These are phyloP conservation scores for Metschnikowia cubensis DNA, from an alignment of 805 yeast species.

Conservation along the genomic window DNA sequence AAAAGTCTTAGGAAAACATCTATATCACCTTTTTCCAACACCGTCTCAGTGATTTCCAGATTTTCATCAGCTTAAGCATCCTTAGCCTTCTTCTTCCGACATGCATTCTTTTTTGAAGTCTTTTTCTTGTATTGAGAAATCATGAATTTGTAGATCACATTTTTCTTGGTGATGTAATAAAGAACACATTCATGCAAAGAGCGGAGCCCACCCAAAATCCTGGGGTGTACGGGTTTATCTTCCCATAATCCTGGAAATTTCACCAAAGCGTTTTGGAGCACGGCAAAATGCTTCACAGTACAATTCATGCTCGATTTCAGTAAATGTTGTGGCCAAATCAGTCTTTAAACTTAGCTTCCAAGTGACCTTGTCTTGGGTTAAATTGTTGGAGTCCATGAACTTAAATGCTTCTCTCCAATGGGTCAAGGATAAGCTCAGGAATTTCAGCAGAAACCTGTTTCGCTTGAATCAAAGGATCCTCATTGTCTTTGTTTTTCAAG, in stretches of 20 bases:
- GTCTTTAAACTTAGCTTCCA: slow-evolving; percentile 63
- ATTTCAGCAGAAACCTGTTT: slow-evolving; percentile 77
- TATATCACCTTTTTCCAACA: neutral
- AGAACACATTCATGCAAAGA: slow-evolving; percentile 84
- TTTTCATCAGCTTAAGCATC: slow-evolving; percentile 1
- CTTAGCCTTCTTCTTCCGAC: slow-evolving; percentile 22
- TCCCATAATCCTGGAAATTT: slow-evolving; percentile 73
- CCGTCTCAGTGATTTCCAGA: neutral
- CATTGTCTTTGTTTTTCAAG: slow-evolving; percentile 66
- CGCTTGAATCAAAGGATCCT: slow-evolving; percentile 80
- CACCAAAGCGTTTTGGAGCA: slow-evolving; percentile 88
- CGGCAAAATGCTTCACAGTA: slow-evolving; percentile 78
- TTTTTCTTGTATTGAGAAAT: slow-evolving; percentile 62
- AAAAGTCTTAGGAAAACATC: too few relatives aligned
- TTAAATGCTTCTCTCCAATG: slow-evolving; percentile 43
- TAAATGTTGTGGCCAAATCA: slow-evolving; percentile 71
- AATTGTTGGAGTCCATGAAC: slow-evolving; percentile 67
- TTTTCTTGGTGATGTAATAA: slow-evolving; percentile 84
- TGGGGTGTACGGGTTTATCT: too few relatives aligned
- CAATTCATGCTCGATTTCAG: slow-evolving; percentile 67
- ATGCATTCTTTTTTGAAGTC: slow-evolving; percentile 40
- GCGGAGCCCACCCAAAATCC: slow-evolving; percentile 77
- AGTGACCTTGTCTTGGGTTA: slow-evolving; percentile 56
- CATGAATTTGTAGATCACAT: slow-evolving; percentile 70
- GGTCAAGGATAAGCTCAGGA: slow-evolving; percentile 70